phyloP scores from a whole-genome alignment of 768 basidiomycete genomes.

The Hortiboletus campestris region DNA sequence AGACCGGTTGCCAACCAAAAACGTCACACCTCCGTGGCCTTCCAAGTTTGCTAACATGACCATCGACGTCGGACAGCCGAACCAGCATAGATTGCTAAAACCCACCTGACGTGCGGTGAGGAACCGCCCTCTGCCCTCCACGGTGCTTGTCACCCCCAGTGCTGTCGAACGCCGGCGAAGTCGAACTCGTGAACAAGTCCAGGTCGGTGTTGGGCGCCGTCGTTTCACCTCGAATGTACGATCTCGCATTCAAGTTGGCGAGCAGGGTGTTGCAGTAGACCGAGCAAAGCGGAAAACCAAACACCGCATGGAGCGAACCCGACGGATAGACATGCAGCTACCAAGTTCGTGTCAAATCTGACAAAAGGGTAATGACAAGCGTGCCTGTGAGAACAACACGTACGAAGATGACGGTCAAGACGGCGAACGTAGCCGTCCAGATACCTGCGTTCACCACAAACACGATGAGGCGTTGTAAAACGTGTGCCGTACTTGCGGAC shows the following conservation, averaged over 20 bases:
- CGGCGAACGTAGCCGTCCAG: constrained; percentile 48
- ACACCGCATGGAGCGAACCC: neutral
- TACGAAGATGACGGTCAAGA: constrained; percentile 45
- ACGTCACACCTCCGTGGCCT: neutral
- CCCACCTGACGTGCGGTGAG: neutral
- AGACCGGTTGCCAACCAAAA: neutral
- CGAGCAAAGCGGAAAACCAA: constrained; percentile 7
- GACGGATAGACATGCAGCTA: neutral
- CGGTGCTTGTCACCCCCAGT: neutral
- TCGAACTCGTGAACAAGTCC: neutral
- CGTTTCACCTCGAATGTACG: constrained; percentile 3
- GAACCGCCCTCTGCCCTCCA: no score
- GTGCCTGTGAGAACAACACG: constrained; percentile 26
- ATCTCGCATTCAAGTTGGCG: constrained; percentile 7
- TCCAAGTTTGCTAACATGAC: neutral
- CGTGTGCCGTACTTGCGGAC: constrained; percentile 1
- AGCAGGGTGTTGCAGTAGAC: constrained; percentile 12
- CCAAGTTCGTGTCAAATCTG: neutral
- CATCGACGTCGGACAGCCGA: neutral
- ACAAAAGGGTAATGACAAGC: neutral
- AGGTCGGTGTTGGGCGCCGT: neutral
- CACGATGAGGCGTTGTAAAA: constrained; percentile 10
- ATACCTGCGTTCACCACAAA: constrained; percentile 32
- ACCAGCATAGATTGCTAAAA: neutral
- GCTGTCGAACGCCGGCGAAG: no score